These are phyloP conservation scores for Echria macrotheca DNA, from an alignment of 495 filamentous ascomycete species.

Conservation along the genomic window DNA sequence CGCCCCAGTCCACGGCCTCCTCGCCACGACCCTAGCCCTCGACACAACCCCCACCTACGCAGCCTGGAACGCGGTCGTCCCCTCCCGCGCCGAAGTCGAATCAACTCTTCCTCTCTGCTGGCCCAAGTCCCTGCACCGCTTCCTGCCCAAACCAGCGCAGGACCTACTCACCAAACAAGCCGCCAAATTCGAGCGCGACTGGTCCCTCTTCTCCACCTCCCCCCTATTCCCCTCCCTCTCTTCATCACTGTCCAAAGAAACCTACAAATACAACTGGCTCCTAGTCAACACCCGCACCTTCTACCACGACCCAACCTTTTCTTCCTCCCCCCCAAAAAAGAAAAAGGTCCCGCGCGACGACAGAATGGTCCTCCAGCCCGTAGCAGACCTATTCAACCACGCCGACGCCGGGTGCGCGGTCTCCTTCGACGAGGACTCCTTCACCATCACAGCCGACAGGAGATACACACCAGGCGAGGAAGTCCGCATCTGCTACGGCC, in stretches of 20 bases:
- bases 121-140: constrained; percentile 41
- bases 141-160: constrained; percentile 42
- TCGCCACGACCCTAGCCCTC: constrained; percentile 65
- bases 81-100: constrained; percentile 52
- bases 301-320: no score
- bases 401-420: constrained; percentile 60
- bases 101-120: constrained; percentile 66
- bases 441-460: constrained; percentile 52
- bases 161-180: constrained; percentile 56
- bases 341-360: constrained; percentile 56
- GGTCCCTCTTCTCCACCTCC: constrained; percentile 42
- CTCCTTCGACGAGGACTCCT: constrained; percentile 51
- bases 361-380: constrained; percentile 74
- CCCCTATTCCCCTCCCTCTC: neutral
- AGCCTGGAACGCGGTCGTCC: constrained; percentile 67
- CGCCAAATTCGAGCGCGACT: constrained; percentile 58
- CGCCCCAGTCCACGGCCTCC: constrained; percentile 60
- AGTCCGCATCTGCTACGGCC: constrained; percentile 73
- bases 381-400: constrained; percentile 84
- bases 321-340: constrained; percentile 40
- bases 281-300: constrained; percentile 81
- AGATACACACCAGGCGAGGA: constrained; percentile 63
- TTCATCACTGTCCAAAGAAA: constrained; percentile 24
- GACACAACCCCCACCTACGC: constrained; percentile 31
- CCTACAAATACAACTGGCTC: constrained; percentile 69